Evolutionary conservation across 2,329 filamentous ascomycete species (phyloP).

Genomic region (Claviceps purpurea): DNA sequence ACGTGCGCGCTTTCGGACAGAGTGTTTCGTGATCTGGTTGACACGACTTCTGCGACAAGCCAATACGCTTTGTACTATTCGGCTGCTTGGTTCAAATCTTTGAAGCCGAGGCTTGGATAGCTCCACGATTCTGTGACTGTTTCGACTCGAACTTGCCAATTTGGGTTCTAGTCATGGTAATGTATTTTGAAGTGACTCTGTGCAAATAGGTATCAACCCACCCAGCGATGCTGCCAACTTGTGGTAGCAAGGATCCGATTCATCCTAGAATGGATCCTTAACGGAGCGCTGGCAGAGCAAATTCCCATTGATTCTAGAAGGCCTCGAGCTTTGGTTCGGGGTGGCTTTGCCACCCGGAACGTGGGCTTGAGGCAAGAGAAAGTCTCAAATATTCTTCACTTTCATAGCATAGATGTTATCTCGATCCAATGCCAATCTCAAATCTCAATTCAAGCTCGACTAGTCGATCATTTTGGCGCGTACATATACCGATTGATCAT

Average conservation of each 20-base stretch:
- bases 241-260: slow-evolving; percentile 60
- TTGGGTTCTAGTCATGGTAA: not conserved
- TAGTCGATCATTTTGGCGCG: no score
- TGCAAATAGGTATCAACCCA: not conserved
- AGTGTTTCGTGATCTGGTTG: no score
- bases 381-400: slow-evolving; percentile 22
- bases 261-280: slow-evolving; percentile 57
- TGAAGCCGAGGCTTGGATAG: not conserved
- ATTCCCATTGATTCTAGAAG: slow-evolving; percentile 24
- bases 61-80: no score
- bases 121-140: not conserved
- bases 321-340: slow-evolving; percentile 17
- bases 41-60: no score
- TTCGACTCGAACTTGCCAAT: not conserved
- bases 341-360: slow-evolving; percentile 13
- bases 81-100: not conserved
- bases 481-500: no score
- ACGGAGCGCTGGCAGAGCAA: slow-evolving; percentile 69
- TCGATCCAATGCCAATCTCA: no score
- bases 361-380: slow-evolving; percentile 29
- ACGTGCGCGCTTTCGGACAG: no score
- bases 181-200: not conserved
- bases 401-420: no score
- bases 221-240: slow-evolving; percentile 59
- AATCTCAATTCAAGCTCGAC: no score